Base-by-base conservation (phyloP, 73 alveolate genomes). In the Tetrahymena borealis region DNA sequence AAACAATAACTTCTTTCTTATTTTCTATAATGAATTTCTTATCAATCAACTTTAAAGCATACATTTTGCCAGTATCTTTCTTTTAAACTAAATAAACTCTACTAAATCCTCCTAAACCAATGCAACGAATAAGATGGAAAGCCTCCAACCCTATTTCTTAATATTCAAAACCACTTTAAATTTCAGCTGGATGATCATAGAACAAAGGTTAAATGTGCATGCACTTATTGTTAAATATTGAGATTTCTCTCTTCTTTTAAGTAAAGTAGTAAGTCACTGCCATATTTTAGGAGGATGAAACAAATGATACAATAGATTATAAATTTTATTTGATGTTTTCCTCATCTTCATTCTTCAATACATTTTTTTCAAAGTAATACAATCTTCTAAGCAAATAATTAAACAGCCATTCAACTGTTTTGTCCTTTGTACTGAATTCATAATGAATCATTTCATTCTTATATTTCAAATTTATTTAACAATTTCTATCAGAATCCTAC, bases 61-160 rank as follows among this genome's bases (percentile, higher is more conserved):
- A 97, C 36, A 97, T 93, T 78, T 97, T 78, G 32, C 98, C 99
- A 15, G 98, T 96, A 78, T 96, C 98, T 90, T 96, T 94, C 39
- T 96, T 96, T 93, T 98, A 31, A 31, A 96, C 99, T 33, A 94
- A 91, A 93, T 92, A 90, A 0, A 97, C 99, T 41, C 95, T 93
- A 24, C 98, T 94, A 43, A 96, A 97, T 8, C 99, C 98, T 7
- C 99, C 99, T 42, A 95, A 94, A 11, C 99, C 99, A 85, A 97
- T 97, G 11, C 97, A 96, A 40, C 97, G 95, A 0, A 97, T 93
- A 7, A 95, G 92, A 12, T 38, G 20, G 90, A 94, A 94, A 31
- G 90, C 91, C 38, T 60, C 93, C 16, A 93, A 32, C 11, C 78
- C 79, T 2, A 93, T 90, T 92, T 60, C 85, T 60, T 35, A 24